Base-by-base conservation (phyloP, 2,329 filamentous ascomycete species). In the Calonectria henricotiae region DNA sequence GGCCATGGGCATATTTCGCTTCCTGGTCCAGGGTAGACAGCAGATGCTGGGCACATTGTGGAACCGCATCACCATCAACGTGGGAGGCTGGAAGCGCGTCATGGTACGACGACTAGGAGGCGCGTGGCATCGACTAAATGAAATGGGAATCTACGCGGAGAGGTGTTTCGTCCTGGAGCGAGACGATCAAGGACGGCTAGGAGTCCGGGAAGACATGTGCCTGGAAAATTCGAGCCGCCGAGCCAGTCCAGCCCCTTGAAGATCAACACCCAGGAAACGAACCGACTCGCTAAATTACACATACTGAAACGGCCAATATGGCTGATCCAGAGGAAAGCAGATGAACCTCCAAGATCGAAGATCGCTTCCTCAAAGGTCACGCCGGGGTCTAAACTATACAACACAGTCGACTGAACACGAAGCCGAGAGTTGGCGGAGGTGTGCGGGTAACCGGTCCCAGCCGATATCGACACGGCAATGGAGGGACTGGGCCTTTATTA, bases 81-180 rank as follows among this genome's bases (percentile, higher is more conserved):
- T 87, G 1, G 86, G 86, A 5, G 86, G 85, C 8, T 87, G 86
- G 86, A 81, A 81, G 51, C 82, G 79, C 12, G 79, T 83, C 47
- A 84, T 86, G 83, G 80, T 86, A 8, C 80, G 86, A 20, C 79
- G 86, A 23, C 74, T 85, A 51, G 79, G 83, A 60, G 77, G 79
- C 47, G 78, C 79, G 11, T 87, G 86, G 86, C 80, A 80, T 69
- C 73, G 76, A 49, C 79, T 79, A 47, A 85, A 87, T 44, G 76
- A 79, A 47, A 76, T 79, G 43, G 86, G 86, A 2, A 75, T 86
- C 1, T 87, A 81, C 71, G 85, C 86, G 0, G 86, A 87, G 77
- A 77, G 85, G 41, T 86, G 85, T 70, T 87, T 87, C 62, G 79
- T 85, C 9, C 71, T 86, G 30, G 80, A 85, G 69, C 74, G 75